Evolutionary conservation across 2,329 filamentous ascomycete species (phyloP).

Genomic region (Trichoderma polysporum): DNA sequence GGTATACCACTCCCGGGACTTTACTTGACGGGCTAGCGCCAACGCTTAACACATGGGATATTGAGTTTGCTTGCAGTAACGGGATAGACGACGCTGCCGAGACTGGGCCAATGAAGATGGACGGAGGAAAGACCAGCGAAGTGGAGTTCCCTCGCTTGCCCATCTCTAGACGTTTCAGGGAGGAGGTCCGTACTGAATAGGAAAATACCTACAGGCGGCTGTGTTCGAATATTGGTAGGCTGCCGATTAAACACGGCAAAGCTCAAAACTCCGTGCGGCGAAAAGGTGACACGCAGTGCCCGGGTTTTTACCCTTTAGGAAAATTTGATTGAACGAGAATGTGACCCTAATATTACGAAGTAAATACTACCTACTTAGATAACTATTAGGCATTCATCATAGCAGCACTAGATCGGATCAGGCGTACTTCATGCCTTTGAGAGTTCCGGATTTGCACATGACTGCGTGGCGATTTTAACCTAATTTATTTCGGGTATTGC

Average conservation of each 20-base stretch:
- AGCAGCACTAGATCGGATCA: not conserved
- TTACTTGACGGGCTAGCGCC: conserved; percentile 14
- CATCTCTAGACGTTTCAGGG: not conserved
- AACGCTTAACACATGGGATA: conserved; percentile 16
- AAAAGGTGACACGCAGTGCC: not conserved
- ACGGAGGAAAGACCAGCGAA: not conserved
- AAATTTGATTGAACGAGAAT: too few relatives aligned
- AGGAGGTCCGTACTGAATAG: not conserved
- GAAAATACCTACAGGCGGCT: not conserved
- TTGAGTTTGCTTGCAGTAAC: conserved; percentile 6
- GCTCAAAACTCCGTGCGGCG: not conserved
- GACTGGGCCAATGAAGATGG: conserved; percentile 4
- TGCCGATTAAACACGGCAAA: not conserved
- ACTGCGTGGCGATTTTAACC: not conserved
- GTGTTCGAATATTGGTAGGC: not conserved
- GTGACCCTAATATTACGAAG: not conserved
- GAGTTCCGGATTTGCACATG: not conserved
- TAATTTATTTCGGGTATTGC: not conserved
- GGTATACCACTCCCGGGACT: not conserved
- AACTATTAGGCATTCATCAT: not conserved
- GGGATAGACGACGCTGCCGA: conserved; percentile 5
- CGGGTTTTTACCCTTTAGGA: not conserved
- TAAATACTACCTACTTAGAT: not conserved
- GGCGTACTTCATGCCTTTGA: not conserved
- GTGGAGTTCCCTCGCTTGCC: conserved; percentile 6